Conservation (phyloP, 805 yeast genomes). For the Spathaspora arborariae region DNA sequence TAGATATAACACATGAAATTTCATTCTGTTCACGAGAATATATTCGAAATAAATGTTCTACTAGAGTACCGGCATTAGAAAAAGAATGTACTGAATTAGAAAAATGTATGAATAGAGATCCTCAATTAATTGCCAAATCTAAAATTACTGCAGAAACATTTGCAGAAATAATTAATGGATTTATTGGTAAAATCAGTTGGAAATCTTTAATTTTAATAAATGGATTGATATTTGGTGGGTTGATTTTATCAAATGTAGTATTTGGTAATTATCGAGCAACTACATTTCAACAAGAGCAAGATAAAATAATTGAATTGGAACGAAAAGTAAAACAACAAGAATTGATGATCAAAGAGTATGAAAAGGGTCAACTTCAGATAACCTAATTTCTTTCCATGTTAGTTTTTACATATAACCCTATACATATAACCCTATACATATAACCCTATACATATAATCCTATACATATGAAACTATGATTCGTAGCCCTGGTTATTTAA, state of each 20-base stretch:
- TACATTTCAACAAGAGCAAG: neutral
- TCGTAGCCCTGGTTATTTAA: neutral
- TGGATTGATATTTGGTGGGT: slow-evolving; percentile 46
- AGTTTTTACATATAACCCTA: too few species aligned
- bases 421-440: too few species aligned
- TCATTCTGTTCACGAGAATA: slow-evolving; percentile 68
- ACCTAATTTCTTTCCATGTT: neutral
- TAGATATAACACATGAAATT: slow-evolving; percentile 60
- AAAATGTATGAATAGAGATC: slow-evolving; percentile 78
- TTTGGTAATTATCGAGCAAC: slow-evolving; percentile 35
- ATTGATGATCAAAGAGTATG: slow-evolving; percentile 2
- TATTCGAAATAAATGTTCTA: slow-evolving; percentile 66
- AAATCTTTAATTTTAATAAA: slow-evolving; percentile 55
- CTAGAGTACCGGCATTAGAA: slow-evolving; percentile 75
- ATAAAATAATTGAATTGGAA: slow-evolving; percentile 12
- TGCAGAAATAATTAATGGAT: slow-evolving; percentile 78
- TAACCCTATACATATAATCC: too few species aligned
- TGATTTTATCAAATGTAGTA: slow-evolving; percentile 48
- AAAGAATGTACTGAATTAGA: slow-evolving; percentile 69
- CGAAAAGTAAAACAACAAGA: slow-evolving; percentile 13
- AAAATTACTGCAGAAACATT: slow-evolving; percentile 75
- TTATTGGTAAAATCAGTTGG: slow-evolving; percentile 66
- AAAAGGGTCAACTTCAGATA: neutral
- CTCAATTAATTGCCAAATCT: slow-evolving; percentile 63
- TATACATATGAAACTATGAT: too few species aligned